Evolutionary conservation across 768 basidiomycete genomes (phyloP).

Genomic region (Mycena vitilis): DNA sequence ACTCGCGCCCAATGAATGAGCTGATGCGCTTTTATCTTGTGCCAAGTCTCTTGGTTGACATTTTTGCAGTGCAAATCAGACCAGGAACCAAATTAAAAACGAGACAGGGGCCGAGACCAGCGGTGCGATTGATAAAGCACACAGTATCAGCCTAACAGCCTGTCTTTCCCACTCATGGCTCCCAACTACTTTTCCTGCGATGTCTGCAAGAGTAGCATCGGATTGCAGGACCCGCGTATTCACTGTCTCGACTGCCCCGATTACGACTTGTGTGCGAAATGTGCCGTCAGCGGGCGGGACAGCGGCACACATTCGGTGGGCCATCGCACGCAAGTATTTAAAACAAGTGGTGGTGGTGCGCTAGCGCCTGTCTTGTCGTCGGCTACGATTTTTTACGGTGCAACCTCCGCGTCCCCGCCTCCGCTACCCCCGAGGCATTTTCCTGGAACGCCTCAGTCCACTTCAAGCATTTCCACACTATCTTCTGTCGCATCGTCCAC

Average conservation of each 20-base stretch:
- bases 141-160: no score
- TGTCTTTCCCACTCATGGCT: slow-evolving; percentile 2
- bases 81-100: no score
- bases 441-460: not conserved
- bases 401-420: no score
- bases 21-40: no score
- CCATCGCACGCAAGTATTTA: slow-evolving; percentile 10
- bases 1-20: no score
- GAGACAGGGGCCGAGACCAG: no score
- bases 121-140: no score
- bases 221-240: slow-evolving; percentile 9
- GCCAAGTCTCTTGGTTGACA: no score
- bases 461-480: not conserved
- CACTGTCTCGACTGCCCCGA: slow-evolving; percentile 26
- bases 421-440: not conserved
- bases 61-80: no score
- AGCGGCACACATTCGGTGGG: not conserved
- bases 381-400: not conserved
- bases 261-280: slow-evolving; percentile 24
- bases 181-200: slow-evolving; percentile 16
- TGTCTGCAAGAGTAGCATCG: slow-evolving; percentile 18
- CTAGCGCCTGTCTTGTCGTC: not conserved
- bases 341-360: slow-evolving; percentile 3
- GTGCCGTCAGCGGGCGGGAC: slow-evolving; percentile 23
- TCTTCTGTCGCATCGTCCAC: not conserved